A percentile compares a stretch with the other conserved stretches of the same genome.
Evolutionary conservation across 139 green algal genomes (phyloP).

Genomic region (Chlamydomonas asymmetrica): DNA sequence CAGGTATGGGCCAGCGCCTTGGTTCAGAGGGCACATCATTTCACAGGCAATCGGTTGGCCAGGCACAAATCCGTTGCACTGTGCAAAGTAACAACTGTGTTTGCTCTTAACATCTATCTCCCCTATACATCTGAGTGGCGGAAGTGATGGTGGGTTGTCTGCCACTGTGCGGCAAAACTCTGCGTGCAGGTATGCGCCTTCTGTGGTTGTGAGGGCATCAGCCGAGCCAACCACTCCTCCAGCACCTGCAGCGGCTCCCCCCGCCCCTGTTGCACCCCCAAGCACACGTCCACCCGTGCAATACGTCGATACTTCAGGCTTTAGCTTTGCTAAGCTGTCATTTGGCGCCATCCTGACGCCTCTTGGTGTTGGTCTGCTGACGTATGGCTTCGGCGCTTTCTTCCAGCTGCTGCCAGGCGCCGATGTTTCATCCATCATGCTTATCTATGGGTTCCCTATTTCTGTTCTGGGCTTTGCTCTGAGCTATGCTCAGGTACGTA

Average conservation of each 20-base stretch:
- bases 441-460: conserved; percentile 98
- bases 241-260: not conserved
- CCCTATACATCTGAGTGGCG: too few species aligned
- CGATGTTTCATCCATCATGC: conserved; percentile 84
- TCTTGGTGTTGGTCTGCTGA: conserved; percentile 73
- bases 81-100: too few species aligned
- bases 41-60: too few species aligned
- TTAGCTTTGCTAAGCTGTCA: conserved; percentile 76
- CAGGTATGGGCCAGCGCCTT: too few species aligned
- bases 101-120: too few species aligned
- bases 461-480: conserved; percentile 93
- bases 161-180: too few species aligned
- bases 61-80: too few species aligned
- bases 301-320: conserved; percentile 46
- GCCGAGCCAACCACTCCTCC: conserved; percentile 8
- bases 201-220: not conserved
- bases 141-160: too few species aligned
- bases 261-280: too few species aligned
- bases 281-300: too few species aligned
- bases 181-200: conserved; percentile 1
- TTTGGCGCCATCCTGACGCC: conserved; percentile 86
- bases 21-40: too few species aligned
- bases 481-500: conserved; percentile 75
- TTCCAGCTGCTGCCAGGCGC: conserved; percentile 89
- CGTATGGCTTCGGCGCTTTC: conserved; percentile 92